Evolutionary conservation across 371 early-diverging fungal species (phyloP).

Genomic region (Mortierella sp.): DNA sequence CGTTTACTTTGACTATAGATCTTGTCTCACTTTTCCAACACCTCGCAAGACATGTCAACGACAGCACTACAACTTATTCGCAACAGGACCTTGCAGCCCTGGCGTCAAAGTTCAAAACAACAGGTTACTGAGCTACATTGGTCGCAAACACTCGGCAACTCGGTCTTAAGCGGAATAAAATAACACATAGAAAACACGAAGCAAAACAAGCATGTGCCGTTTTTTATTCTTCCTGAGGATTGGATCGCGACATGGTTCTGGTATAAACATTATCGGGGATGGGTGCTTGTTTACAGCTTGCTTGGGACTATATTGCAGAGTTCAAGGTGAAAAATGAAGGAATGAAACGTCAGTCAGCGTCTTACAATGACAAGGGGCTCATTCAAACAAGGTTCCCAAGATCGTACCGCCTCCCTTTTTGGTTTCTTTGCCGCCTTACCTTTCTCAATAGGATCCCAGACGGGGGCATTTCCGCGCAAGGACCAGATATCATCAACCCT

Average conservation of each 20-base stretch:
- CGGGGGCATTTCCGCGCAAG: constrained; percentile 48
- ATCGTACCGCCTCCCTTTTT: too few species aligned
- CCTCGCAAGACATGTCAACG: constrained; percentile 18
- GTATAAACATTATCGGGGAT: background rate
- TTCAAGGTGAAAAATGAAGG: too few species aligned
- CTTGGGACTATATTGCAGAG: constrained; percentile 16
- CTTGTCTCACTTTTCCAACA: constrained; percentile 35
- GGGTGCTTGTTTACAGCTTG: constrained; percentile 13
- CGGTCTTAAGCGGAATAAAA: background rate
- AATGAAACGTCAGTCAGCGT: too few species aligned
- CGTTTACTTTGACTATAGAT: constrained; percentile 26
- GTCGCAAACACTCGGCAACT: background rate
- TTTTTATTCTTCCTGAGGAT: background rate
- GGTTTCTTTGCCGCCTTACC: constrained; percentile 21
- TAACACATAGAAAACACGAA: background rate
- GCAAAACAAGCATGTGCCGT: too few species aligned
- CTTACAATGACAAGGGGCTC: too few species aligned
- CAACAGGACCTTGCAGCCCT: constrained; percentile 31
- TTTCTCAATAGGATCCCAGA: constrained; percentile 51
- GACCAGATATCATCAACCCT: constrained; percentile 54
- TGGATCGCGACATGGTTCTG: background rate
- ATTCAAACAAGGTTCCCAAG: too few species aligned
- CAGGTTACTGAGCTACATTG: constrained; percentile 6
- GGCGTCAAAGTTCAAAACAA: constrained; percentile 44
- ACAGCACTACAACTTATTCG: constrained; percentile 15